Evolutionary conservation across 2,329 filamentous ascomycete species (phyloP).

Genomic region (Thermothelomyces thermophilus): DNA sequence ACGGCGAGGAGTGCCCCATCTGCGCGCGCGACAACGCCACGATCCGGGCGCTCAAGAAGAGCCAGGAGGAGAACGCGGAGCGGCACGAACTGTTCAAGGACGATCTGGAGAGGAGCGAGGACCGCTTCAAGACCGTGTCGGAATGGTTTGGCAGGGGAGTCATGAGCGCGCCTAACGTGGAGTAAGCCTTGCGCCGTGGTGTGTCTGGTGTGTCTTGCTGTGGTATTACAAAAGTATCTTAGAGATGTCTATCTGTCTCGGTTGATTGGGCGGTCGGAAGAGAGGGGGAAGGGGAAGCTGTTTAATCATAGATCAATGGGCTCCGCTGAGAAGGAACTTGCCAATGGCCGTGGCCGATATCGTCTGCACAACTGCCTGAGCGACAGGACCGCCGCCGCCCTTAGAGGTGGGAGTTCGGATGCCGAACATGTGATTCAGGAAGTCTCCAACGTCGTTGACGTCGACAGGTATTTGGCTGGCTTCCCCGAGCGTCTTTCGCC

Average conservation of each 20-base stretch:
- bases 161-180: constrained; percentile 53
- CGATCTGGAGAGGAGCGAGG: constrained; percentile 68
- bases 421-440: constrained; percentile 30
- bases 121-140: constrained; percentile 83
- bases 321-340: not conserved
- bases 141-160: constrained; percentile 95
- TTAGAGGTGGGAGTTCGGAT: not conserved
- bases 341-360: constrained; percentile 1
- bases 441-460: constrained; percentile 20
- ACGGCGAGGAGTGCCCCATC: constrained; percentile 66
- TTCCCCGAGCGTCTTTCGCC: constrained; percentile 22
- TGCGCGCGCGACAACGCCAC: constrained; percentile 81
- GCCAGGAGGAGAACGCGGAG: constrained; percentile 79
- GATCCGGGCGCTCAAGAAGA: constrained; percentile 76
- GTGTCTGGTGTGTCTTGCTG: not conserved
- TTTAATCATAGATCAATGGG: constrained; percentile 7
- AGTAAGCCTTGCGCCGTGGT: constrained; percentile 17
- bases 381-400: not conserved
- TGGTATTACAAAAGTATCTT: not conserved
- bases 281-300: too few relatives aligned
- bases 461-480: constrained; percentile 16
- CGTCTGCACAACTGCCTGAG: not conserved
- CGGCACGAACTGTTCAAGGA: constrained; percentile 85
- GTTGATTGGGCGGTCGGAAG: not conserved
- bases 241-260: not conserved